A percentile compares a stretch with the other conserved stretches of the same genome.
phyloP scores from a whole-genome alignment of 23 red algal species.

The Gracilaria domingensis region DNA sequence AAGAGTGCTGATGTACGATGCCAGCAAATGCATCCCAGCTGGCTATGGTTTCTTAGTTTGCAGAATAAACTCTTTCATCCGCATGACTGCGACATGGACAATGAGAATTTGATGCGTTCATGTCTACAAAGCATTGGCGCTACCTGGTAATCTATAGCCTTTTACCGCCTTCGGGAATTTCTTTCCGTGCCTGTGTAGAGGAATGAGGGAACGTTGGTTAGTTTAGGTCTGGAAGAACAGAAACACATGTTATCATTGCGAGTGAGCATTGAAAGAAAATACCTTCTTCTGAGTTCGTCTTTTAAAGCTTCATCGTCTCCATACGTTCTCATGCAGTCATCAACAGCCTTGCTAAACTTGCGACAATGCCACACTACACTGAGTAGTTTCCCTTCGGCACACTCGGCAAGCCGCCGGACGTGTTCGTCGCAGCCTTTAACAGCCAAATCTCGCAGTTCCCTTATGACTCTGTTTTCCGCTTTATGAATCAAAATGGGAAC shows the following conservation, averaged over 20 bases:
- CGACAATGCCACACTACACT: conserved; percentile 71
- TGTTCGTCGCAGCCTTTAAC: conserved; percentile 55
- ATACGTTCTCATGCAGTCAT: conserved; percentile 56
- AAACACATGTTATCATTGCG: neutral
- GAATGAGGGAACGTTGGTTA: neutral
- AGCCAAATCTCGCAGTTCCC: conserved; percentile 57
- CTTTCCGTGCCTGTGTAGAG: conserved; percentile 31
- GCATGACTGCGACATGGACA: neutral
- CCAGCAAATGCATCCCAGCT: too few relatives aligned
- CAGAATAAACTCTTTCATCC: too few relatives aligned
- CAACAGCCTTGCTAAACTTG: conserved; percentile 51
- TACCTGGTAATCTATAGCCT: conserved; percentile 29
- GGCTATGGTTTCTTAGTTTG: too few relatives aligned
- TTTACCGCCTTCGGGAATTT: conserved; percentile 52
- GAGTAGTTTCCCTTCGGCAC: conserved; percentile 52
- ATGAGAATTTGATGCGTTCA: neutral
- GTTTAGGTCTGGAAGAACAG: neutral
- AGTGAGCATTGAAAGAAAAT: neutral
- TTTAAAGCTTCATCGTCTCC: conserved; percentile 49
- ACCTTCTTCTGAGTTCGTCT: conserved; percentile 72
- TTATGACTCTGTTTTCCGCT: conserved; percentile 43
- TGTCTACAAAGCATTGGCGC: neutral
- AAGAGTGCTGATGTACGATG: too few relatives aligned
- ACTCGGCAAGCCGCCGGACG: conserved; percentile 55
- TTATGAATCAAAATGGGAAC: conserved; percentile 67